Evolutionary conservation across 768 basidiomycete species (phyloP).

Genomic region (Leccinum pellstonianum): DNA sequence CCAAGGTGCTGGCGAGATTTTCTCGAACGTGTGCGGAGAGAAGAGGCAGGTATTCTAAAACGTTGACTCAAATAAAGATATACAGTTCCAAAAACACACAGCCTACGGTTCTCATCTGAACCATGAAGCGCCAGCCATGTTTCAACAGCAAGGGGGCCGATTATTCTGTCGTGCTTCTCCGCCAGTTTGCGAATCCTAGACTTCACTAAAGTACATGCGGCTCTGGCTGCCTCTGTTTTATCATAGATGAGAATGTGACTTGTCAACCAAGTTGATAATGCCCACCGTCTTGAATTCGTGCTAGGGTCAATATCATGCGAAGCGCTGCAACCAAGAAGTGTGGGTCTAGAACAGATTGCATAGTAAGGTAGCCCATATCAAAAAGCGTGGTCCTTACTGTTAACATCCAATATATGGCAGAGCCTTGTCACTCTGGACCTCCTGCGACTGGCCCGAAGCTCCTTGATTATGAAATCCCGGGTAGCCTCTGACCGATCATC

Average conservation of each 20-base stretch:
- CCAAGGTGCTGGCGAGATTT: constrained; percentile 18
- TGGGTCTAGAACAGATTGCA: constrained; percentile 2
- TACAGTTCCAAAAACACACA: background rate
- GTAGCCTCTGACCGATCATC: too few relatives aligned
- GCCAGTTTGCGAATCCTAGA: constrained; percentile 15
- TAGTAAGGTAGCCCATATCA: background rate
- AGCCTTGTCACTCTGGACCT: constrained; percentile 6
- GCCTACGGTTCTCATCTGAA: constrained; percentile 4
- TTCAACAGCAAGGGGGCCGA: constrained; percentile 10
- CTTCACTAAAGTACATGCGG: background rate
- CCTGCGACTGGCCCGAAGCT: too few relatives aligned
- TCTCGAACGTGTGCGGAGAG: constrained; percentile 9
- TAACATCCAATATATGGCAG: constrained; percentile 9
- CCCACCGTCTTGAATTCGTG: constrained; percentile 14
- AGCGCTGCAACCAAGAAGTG: constrained; percentile 14
- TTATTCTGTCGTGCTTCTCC: background rate
- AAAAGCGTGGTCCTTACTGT: constrained; percentile 6
- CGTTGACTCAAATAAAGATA: background rate
- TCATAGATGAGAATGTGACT: background rate
- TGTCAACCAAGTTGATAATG: too few relatives aligned
- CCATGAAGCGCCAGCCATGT: constrained; percentile 15
- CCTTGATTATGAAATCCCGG: too few relatives aligned
- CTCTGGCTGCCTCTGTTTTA: background rate
- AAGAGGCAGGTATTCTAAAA: constrained; percentile 12
- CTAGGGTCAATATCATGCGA: constrained; percentile 17